Evolutionary conservation across 495 filamentous ascomycete genomes (phyloP), one percentile per base, ranked within the genome.

Genomic region (Hypoxylon perforatum): DNA sequence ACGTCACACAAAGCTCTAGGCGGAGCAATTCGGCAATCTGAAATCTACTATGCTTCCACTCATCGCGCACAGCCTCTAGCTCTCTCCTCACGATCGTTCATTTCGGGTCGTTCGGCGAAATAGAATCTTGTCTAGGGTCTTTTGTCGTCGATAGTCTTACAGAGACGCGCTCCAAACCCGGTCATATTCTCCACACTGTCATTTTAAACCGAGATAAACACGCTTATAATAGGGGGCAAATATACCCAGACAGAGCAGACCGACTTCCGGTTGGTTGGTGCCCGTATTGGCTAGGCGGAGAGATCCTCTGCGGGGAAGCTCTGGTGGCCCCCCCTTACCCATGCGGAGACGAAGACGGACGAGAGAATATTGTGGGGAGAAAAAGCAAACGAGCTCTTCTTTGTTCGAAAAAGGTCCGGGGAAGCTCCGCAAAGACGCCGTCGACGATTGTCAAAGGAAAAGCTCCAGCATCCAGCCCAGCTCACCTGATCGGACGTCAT

Each of bases 371-470:
- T 55, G 22, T 53, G 50, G 30, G 35, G 50, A 38, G 35, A 39
- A 52, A 19, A 48, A n/a, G n/a, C n/a, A n/a, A n/a, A 35, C 30
- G 30, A 35, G 30, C 30, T 41, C 19, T 51, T 10, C 14, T 19
- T 35, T 19, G 0, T 51, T 12, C 10, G 21, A 45, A 54, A 18
- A 66, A 66, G 51, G 39, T 66, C 67, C 67, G 67, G 53, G 62
- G 62, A 70, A 70, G 67, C 62, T 56, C 67, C 67, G 67, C 38
- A 54, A 70, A 70, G 63, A 14, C 38, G 63, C 67, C 67, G 67
- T 52, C 22, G 10, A 23, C 46, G 5, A 35, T 35, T 33, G 2
- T 17, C 2, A 30, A 50, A 23, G 33, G 15, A 39, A 57, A 47
- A 57, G n/a, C 36, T 49, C 17, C 11, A 25, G 11, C 6, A 38